A percentile compares a stretch with the other conserved stretches of the same genome.
Evolutionary conservation across 179 eudicot species (phyloP).

Genomic region (Beta macrorhiza): DNA sequence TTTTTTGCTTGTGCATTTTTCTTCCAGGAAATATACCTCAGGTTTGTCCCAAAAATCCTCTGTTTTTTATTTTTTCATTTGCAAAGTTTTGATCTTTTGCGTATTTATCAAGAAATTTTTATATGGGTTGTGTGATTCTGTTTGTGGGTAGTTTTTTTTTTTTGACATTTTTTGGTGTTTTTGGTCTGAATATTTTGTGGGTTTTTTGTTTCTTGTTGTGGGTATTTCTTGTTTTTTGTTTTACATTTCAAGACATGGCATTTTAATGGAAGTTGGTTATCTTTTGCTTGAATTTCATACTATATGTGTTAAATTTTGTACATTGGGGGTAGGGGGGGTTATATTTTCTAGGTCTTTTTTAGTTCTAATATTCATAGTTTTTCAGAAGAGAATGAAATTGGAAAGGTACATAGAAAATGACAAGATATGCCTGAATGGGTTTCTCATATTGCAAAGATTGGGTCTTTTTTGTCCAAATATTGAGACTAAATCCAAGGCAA

Average conservation of each 20-base stretch:
- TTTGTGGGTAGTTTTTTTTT: slow-evolving; percentile 1
- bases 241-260: slow-evolving; percentile 13
- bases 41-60: slow-evolving; percentile 22
- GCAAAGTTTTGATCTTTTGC: neutral
- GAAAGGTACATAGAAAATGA: slow-evolving; percentile 15
- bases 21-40: neutral
- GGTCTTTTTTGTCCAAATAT: slow-evolving; percentile 17
- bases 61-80: neutral
- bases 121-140: slow-evolving; percentile 7
- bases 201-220: slow-evolving; percentile 7
- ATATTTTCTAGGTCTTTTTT: neutral
- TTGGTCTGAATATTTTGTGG: neutral
- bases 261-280: neutral
- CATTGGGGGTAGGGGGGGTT: neutral
- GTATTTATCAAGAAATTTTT: neutral
- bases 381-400: neutral
- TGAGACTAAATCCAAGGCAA: slow-evolving; percentile 15
- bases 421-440: slow-evolving; percentile 21
- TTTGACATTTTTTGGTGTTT: neutral
- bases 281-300: slow-evolving; percentile 10
- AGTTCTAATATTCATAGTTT: neutral
- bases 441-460: slow-evolving; percentile 25
- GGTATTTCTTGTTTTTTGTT: neutral
- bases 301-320: neutral
- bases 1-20: neutral